Evolutionary conservation across 1,284 basidiomycete genomes (phyloP).

Genomic region (Ceratorhiza oryzae-sativae): DNA sequence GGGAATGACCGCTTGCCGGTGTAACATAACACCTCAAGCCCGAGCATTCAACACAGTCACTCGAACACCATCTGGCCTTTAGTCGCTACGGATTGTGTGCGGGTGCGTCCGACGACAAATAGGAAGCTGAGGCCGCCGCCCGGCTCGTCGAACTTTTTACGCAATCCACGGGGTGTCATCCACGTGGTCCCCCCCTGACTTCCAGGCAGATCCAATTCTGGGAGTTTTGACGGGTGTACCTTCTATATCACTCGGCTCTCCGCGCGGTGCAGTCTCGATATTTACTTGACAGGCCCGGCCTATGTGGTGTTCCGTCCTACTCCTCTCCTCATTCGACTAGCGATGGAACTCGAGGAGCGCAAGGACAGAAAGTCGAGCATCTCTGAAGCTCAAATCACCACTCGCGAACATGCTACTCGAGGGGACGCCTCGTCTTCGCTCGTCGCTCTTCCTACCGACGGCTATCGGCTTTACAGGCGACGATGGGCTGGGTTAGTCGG

Average conservation of each 20-base stretch:
- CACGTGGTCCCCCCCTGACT: background rate
- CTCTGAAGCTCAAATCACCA: background rate
- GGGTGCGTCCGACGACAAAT: background rate
- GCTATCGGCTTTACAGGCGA: slow-evolving; percentile 68
- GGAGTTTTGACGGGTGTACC: background rate
- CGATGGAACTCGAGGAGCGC: slow-evolving; percentile 17
- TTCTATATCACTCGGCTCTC: background rate
- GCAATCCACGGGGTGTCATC: background rate
- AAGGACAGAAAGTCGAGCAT: slow-evolving; percentile 17
- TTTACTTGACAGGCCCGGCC: background rate
- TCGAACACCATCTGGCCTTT: background rate
- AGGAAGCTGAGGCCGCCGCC: background rate
- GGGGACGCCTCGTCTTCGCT: slow-evolving; percentile 3
- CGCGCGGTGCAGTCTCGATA: background rate
- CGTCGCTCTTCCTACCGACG: background rate
- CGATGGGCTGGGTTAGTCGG: slow-evolving; percentile 70
- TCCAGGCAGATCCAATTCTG: background rate
- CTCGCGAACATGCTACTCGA: slow-evolving; percentile 4
- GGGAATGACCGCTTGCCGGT: too few species aligned
- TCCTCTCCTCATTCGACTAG: background rate
- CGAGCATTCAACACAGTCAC: too few species aligned
- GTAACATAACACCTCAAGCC: too few species aligned
- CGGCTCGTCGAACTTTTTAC: background rate
- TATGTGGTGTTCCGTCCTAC: background rate
- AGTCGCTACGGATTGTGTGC: background rate